A percentile compares a stretch with the other conserved stretches of the same genome.
Conservation (phyloP, 2,329 filamentous ascomycete genomes). For the Cryphonectria nitschkei region DNA sequence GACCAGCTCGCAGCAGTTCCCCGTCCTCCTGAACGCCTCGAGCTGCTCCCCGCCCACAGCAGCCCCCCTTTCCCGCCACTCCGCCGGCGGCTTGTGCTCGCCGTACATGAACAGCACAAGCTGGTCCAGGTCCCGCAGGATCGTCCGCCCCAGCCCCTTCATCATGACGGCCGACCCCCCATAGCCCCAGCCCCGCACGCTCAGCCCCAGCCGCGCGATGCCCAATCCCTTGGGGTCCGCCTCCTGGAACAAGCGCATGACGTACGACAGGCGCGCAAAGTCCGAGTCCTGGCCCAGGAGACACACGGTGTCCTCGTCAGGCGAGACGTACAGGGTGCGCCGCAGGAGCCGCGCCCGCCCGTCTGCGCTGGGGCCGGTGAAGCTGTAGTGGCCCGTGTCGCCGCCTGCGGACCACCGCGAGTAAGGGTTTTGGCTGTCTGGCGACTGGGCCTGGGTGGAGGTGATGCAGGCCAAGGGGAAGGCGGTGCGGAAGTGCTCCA, state of each 20-base stretch:
- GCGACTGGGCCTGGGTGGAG: background rate
- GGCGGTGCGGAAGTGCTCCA: conserved; percentile 37
- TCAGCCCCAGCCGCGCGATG: conserved; percentile 35
- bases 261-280: conserved; percentile 30
- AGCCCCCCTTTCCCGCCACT: conserved; percentile 34
- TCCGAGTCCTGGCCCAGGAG: conserved; percentile 38
- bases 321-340: conserved; percentile 38
- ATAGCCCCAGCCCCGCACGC: conserved; percentile 34
- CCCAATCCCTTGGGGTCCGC: conserved; percentile 33
- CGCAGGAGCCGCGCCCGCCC: conserved; percentile 18
- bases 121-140: conserved; percentile 37
- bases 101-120: conserved; percentile 39
- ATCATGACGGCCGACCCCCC: conserved; percentile 34
- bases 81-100: conserved; percentile 34
- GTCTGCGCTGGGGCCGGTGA: conserved; percentile 14
- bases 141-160: conserved; percentile 31
- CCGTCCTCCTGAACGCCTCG: conserved; percentile 8
- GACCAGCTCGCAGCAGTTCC: conserved; percentile 28
- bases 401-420: conserved; percentile 23
- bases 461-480: conserved; percentile 35
- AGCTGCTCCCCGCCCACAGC: background rate
- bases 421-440: background rate
- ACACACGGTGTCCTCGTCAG: conserved; percentile 38
- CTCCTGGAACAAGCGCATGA: conserved; percentile 33
- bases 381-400: conserved; percentile 26